phyloP scores from a whole-genome alignment of 202 grass and related monocot species.

The Sporobolus alterniflorus region DNA sequence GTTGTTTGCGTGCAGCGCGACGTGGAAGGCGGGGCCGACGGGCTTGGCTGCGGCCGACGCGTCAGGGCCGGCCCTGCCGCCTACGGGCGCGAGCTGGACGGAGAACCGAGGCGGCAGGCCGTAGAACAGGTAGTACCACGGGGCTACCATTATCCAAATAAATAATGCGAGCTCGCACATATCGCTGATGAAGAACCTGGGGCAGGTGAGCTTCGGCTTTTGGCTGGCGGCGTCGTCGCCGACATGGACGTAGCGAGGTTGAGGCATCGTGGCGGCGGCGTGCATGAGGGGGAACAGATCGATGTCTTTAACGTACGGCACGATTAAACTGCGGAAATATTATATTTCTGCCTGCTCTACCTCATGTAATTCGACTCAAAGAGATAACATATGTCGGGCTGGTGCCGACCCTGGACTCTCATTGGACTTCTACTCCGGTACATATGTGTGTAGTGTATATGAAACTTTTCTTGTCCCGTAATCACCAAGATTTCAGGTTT shows the following conservation, averaged over 20 bases:
- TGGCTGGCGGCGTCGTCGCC: not conserved
- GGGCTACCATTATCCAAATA: not conserved
- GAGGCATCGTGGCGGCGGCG: too few relatives aligned
- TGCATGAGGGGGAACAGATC: too few relatives aligned
- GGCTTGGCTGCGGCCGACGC: not conserved
- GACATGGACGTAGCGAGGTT: not conserved
- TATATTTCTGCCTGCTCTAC: not conserved
- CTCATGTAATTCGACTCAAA: not conserved
- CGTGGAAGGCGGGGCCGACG: not conserved
- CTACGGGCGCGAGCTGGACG: constrained; percentile 12
- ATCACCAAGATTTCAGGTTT: too few relatives aligned
- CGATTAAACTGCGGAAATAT: not conserved
- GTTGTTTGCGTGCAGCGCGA: constrained; percentile 27
- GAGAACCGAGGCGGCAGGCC: constrained; percentile 30
- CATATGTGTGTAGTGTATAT: not conserved
- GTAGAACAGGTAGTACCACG: constrained; percentile 21
- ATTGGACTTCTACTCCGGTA: not conserved
- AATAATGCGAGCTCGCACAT: not conserved
- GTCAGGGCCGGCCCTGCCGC: not conserved
- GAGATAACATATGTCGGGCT: not conserved
- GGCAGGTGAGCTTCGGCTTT: not conserved
- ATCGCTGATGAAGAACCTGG: not conserved
- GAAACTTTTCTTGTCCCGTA: too few relatives aligned
- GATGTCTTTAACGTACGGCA: not conserved
- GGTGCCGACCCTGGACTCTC: not conserved